phyloP scores from a whole-genome alignment of 257 asterid genomes.

The Orobanche coerulescens region DNA sequence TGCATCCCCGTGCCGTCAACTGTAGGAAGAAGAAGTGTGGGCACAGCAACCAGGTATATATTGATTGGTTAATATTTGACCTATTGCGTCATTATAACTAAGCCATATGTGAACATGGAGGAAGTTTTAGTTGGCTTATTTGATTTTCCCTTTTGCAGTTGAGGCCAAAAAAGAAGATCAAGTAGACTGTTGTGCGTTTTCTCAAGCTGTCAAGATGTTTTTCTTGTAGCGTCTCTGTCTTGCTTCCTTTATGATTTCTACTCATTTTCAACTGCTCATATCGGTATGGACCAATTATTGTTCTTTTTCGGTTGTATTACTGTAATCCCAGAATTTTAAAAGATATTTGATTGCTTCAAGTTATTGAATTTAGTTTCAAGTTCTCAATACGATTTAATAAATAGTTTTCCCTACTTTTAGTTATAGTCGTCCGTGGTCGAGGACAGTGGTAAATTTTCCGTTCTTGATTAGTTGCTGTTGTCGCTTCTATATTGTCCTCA shows the following conservation, averaged over 20 bases:
- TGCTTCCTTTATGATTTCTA: background rate
- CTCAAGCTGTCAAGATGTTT: background rate
- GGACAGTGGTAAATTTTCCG: too few species aligned
- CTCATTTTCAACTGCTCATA: background rate
- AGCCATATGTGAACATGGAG: too few species aligned
- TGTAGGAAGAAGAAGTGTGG: constrained; percentile 68
- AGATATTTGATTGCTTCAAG: background rate
- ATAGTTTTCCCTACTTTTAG: too few species aligned
- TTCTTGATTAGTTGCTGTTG: too few species aligned
- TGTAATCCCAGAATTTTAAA: background rate
- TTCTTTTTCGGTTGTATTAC: background rate
- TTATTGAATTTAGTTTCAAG: too few species aligned
- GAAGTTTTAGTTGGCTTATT: background rate
- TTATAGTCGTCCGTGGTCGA: too few species aligned
- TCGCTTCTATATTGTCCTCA: too few species aligned
- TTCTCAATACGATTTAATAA: too few species aligned
- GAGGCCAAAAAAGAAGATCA: constrained; percentile 75
- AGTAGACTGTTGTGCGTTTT: constrained; percentile 29
- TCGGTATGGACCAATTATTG: constrained; percentile 13
- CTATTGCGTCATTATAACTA: background rate
- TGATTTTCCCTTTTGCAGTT: constrained; percentile 28
- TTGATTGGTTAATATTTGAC: background rate
- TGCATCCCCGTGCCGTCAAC: constrained; percentile 65
- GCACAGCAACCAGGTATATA: constrained; percentile 51
- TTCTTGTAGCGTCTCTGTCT: background rate